phyloP scores from a whole-genome alignment of 23 red algal genomes.

The Agarophyton chilense region DNA sequence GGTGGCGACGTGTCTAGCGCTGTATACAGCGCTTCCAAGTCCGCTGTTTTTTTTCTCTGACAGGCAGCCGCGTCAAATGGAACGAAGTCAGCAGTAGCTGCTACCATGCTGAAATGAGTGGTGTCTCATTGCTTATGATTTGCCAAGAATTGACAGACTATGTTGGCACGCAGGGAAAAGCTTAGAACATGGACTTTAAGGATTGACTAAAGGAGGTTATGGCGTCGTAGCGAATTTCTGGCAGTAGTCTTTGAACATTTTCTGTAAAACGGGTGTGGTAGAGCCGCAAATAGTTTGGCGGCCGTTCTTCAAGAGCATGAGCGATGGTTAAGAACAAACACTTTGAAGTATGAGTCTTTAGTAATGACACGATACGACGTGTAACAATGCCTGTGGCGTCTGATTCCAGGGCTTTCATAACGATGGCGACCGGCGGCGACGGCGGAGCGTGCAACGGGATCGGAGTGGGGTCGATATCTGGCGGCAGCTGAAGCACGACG shows the following conservation, averaged over 20 bases:
- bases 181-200: conserved; percentile 53
- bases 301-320: conserved; percentile 55
- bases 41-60: conserved; percentile 76
- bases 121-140: conserved; percentile 12
- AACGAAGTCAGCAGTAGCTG: conserved; percentile 76
- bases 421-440: too few relatives aligned
- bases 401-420: too few relatives aligned
- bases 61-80: conserved; percentile 80
- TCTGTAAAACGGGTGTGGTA: conserved; percentile 93
- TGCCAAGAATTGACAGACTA: conserved; percentile 80
- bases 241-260: conserved; percentile 66
- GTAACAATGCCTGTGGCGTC: too few relatives aligned
- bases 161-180: conserved; percentile 92
- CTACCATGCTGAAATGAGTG: conserved; percentile 55
- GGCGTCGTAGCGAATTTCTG: conserved; percentile 45
- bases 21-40: conserved; percentile 70
- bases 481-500: too few relatives aligned
- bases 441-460: too few relatives aligned
- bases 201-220: background rate
- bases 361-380: too few relatives aligned
- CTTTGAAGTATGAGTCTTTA: too few relatives aligned
- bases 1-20: conserved; percentile 51
- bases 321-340: too few relatives aligned
- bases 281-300: conserved; percentile 49
- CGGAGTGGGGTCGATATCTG: too few relatives aligned